phyloP scores from a whole-genome alignment of 768 basidiomycete genomes.

The Imleria badia region DNA sequence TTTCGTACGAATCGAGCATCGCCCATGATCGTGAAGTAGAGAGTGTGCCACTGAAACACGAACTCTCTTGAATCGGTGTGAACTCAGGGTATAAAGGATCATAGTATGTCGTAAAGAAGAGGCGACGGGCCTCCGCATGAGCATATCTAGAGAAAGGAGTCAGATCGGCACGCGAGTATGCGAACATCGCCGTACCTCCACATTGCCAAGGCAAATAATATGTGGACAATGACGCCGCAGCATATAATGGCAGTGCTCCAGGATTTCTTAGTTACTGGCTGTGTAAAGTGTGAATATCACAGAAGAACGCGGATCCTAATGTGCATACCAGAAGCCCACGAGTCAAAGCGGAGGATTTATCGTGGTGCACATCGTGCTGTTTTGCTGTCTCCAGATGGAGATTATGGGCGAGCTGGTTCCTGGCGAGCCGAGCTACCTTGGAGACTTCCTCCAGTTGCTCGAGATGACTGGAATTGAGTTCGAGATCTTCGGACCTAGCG shows the following conservation, averaged over 20 bases:
- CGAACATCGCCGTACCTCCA: constrained; percentile 49
- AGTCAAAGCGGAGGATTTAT: constrained; percentile 37
- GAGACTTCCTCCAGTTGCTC: constrained; percentile 55
- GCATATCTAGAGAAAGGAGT: constrained; percentile 37
- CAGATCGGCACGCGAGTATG: constrained; percentile 4
- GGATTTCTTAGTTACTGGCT: constrained; percentile 19
- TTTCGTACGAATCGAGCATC: constrained; percentile 36
- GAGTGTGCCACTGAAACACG: constrained; percentile 32
- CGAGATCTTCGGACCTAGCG: constrained; percentile 39
- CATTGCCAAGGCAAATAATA: constrained; percentile 49
- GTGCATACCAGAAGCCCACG: constrained; percentile 40
- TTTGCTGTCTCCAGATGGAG: constrained; percentile 40
- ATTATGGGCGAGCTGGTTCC: constrained; percentile 45
- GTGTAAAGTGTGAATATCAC: constrained; percentile 10
- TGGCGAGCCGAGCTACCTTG: constrained; percentile 46
- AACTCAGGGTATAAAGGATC: constrained; percentile 78
- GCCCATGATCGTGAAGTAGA: constrained; percentile 40
- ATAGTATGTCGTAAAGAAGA: constrained; percentile 74
- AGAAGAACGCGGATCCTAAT: background rate
- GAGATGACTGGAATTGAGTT: constrained; percentile 45
- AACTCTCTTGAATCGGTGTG: constrained; percentile 43
- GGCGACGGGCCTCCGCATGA: constrained; percentile 48
- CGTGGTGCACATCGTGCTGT: constrained; percentile 36
- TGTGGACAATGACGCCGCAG: constrained; percentile 42
- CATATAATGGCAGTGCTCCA: constrained; percentile 35